These are phyloP conservation scores for Penicillium chermesinum DNA, from an alignment of 495 filamentous ascomycete species.

Conservation along the genomic window DNA sequence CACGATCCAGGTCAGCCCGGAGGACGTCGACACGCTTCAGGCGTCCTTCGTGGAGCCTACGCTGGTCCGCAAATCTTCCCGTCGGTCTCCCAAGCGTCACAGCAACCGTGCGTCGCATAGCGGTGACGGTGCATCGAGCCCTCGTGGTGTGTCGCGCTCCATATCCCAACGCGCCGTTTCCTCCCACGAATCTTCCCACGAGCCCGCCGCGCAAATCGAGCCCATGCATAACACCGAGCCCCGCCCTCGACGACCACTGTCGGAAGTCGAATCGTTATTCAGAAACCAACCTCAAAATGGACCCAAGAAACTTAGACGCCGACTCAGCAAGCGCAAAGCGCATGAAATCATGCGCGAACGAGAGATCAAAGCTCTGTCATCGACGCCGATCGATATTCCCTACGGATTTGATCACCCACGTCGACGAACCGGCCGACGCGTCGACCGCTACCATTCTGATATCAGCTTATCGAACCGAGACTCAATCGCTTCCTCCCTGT, in stretches of 20 bases:
- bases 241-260: constrained; percentile 24
- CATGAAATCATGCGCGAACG: constrained; percentile 72
- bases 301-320: constrained; percentile 53
- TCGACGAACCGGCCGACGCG: constrained; percentile 51
- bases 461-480: constrained; percentile 66
- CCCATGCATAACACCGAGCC: constrained; percentile 4
- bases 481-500: constrained; percentile 68
- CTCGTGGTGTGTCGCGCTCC: constrained; percentile 32
- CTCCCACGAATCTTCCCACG: constrained; percentile 16
- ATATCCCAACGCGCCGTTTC: constrained; percentile 19
- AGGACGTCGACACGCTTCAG: constrained; percentile 26
- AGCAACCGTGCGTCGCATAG: constrained; percentile 28
- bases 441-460: constrained; percentile 62
- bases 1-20: constrained; percentile 40
- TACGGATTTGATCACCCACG: constrained; percentile 56
- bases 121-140: constrained; percentile 23
- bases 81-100: constrained; percentile 37
- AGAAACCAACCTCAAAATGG: constrained; percentile 54
- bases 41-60: constrained; percentile 22
- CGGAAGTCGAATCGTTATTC: constrained; percentile 58
- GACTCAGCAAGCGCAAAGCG: constrained; percentile 72
- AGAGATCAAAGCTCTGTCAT: constrained; percentile 79
- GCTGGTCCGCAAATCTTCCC: constrained; percentile 38
- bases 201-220: constrained; percentile 11
- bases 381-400: constrained; percentile 57